These are phyloP conservation scores for Anisodus acutangulus DNA, from an alignment of 257 asterid species.

Conservation along the genomic window DNA sequence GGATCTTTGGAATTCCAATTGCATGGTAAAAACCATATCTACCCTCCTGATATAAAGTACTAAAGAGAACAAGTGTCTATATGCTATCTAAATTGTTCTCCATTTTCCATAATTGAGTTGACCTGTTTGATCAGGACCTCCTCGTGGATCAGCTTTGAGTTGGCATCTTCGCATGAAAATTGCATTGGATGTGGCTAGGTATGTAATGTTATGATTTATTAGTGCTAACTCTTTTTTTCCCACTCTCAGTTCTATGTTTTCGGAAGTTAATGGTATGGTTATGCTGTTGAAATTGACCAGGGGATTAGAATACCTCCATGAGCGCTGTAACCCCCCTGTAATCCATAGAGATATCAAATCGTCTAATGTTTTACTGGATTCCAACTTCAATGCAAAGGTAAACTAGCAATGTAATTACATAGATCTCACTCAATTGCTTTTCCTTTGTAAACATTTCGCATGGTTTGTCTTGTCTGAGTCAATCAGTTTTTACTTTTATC, in stretches of 20 bases:
- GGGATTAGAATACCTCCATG: slow-evolving; percentile 90
- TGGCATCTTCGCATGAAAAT: slow-evolving; percentile 95
- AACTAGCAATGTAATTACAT: slow-evolving; percentile 48
- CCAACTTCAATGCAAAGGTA: slow-evolving; percentile 87
- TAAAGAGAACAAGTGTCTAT: not conserved
- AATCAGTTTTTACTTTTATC: slow-evolving; percentile 28
- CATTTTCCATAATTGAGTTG: not conserved
- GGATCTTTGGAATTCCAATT: slow-evolving; percentile 78
- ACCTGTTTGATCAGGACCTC: slow-evolving; percentile 55
- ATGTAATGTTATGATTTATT: slow-evolving; percentile 63
- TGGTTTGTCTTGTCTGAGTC: slow-evolving; percentile 25
- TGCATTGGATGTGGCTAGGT: slow-evolving; percentile 96
- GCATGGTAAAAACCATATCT: slow-evolving; percentile 61
- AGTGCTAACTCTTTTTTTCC: not conserved
- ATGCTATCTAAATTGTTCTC: not conserved
- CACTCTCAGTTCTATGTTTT: not conserved
- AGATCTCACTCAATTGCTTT: slow-evolving; percentile 23
- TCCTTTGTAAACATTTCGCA: not conserved
- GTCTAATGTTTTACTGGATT: slow-evolving; percentile 83
- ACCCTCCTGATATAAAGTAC: slow-evolving; percentile 4
- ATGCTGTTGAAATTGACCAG: slow-evolving; percentile 43
- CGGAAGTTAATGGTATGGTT: not conserved
- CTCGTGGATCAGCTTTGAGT: slow-evolving; percentile 65
- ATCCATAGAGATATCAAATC: slow-evolving; percentile 94
- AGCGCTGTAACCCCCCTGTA: slow-evolving; percentile 80